Base-by-base conservation (phyloP, 148 eudicot genomes). In the Chenopodium formosanum region DNA sequence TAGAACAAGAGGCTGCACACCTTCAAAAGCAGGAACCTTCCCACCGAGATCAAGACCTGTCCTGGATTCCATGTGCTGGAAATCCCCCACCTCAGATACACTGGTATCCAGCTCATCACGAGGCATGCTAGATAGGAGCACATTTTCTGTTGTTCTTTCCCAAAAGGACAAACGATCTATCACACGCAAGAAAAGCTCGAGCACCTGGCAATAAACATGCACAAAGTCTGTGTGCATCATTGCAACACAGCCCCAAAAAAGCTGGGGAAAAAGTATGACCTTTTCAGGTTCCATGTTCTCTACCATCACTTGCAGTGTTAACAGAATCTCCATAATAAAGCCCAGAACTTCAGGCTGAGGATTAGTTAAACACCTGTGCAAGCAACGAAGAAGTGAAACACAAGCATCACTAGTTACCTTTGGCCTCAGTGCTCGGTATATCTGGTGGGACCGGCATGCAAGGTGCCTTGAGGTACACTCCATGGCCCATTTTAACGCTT, bases 401-500 rank as follows among this genome's bases (percentile, higher is more conserved):
- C 98, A 92, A 14, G 98, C 95, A 58, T 96, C 99, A 50, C 91
- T 96, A 0, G 98, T 94, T 79, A 96, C 98, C 78, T 83, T 94
- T 58, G 99, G 99, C 81, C 95, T 86, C 63, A 96, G 75, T 22
- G 99, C 97, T 27, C 99, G 98, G 76, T 96, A 96, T 78, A 96
- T 94, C 82, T 96, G 99, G 88, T 96, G 99, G 37, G 99, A 96
- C 46, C 99, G 93, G 82, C 99, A 96, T 4, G 99, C 97, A 32
- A 96, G 97, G 85, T 96, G 99, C 76, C 98, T 89, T 37, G 99
- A 96, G 34, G 99, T 96, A 84, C 99, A 96, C 82, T 96, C 99
- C 99, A 96, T 96, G 19, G 99, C 99, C 99, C 99, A 96, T 82
- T 92, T 96, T 79, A 96, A 88, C 12, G 99, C 98, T 84, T 96